These are phyloP conservation scores for Medicago ruthenica DNA, from an alignment of 306 rosid genomes.

Conservation along the genomic window DNA sequence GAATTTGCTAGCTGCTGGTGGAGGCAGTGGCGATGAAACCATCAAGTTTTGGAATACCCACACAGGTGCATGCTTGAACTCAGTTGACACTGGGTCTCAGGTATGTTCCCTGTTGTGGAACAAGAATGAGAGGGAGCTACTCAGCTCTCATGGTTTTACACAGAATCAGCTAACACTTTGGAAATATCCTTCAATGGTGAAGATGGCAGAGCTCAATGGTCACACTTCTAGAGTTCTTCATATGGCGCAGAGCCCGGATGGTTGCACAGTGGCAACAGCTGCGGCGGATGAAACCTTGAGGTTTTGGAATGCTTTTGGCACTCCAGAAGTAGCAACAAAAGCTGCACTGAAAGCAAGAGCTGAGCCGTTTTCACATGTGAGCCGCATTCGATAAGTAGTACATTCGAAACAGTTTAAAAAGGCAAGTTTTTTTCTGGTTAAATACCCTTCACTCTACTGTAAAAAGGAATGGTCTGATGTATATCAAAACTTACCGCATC, in stretches of 20 bases:
- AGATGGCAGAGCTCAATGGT: constrained; percentile 61
- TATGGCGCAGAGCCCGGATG: constrained; percentile 73
- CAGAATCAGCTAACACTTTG: constrained; percentile 81
- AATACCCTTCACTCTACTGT: neutral
- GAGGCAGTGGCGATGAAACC: constrained; percentile 76
- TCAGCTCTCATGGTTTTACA: constrained; percentile 82
- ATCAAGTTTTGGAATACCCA: constrained; percentile 92
- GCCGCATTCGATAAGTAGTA: constrained; percentile 44
- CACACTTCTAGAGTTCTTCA: constrained; percentile 67
- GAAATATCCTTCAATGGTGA: constrained; percentile 93
- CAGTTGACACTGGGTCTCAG: constrained; percentile 85
- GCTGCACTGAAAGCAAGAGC: constrained; percentile 52
- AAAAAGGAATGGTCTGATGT: neutral
- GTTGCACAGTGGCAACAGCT: constrained; percentile 65
- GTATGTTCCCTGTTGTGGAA: constrained; percentile 85
- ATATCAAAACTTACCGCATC: neutral
- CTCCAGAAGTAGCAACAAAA: constrained; percentile 54
- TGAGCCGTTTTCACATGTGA: constrained; percentile 55
- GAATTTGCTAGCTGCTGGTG: constrained; percentile 78
- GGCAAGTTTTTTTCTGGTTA: neutral
- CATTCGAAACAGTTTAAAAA: neutral
- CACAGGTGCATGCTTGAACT: constrained; percentile 91
- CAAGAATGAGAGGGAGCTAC: constrained; percentile 89
- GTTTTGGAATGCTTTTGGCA: constrained; percentile 68
- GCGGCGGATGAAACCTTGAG: constrained; percentile 60